These are phyloP conservation scores for Mortierella hygrophila DNA, from an alignment of 192 early-diverging fungal genomes.

Conservation along the genomic window DNA sequence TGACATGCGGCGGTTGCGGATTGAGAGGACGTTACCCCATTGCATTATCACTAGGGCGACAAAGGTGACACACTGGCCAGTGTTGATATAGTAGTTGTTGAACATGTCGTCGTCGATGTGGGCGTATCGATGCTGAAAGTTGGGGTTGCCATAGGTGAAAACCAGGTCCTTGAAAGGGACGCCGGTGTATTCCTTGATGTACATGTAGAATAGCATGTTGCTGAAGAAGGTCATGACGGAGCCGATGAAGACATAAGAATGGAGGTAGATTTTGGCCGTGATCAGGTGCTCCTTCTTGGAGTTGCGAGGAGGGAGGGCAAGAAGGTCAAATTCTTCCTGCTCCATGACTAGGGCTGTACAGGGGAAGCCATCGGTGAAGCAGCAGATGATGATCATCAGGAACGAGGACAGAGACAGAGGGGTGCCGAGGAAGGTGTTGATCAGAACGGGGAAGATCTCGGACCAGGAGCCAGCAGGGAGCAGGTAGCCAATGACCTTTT, in stretches of 20 bases:
- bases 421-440: conserved; percentile 83
- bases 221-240: conserved; percentile 73
- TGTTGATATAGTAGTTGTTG: conserved; percentile 41
- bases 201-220: conserved; percentile 77
- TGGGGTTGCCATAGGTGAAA: conserved; percentile 21
- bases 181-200: conserved; percentile 67
- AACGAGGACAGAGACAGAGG: conserved; percentile 81
- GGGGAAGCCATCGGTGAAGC: conserved; percentile 67
- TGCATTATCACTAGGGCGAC: conserved; percentile 68
- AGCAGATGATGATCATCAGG: conserved; percentile 79
- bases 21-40: conserved; percentile 66
- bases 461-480: conserved; percentile 78
- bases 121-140: conserved; percentile 22
- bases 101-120: conserved; percentile 63
- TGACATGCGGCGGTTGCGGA: conserved; percentile 66
- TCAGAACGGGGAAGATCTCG: conserved; percentile 79
- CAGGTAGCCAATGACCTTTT: conserved; percentile 85
- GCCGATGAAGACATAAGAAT: conserved; percentile 85
- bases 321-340: conserved; percentile 77
- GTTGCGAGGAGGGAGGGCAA: conserved; percentile 76
- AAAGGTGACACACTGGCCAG: conserved; percentile 71
- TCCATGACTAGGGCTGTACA: conserved; percentile 81
- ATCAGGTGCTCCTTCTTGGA: conserved; percentile 74
- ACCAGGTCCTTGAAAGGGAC: conserved; percentile 55
- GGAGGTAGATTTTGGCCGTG: conserved; percentile 70